Conservation (phyloP, 768 basidiomycete species). For the Lyophyllum semitale region DNA sequence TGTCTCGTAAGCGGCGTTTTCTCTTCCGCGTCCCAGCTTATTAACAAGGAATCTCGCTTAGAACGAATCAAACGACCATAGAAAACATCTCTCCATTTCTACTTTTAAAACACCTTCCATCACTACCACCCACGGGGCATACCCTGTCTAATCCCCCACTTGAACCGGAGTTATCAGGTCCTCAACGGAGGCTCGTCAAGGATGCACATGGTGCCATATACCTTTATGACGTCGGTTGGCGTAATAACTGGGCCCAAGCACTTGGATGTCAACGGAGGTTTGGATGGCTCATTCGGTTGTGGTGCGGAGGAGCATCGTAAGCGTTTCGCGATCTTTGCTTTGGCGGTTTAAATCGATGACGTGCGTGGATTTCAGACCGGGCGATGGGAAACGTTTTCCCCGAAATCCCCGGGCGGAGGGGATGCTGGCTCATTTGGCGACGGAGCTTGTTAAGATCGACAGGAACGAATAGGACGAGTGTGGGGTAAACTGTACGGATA, state of each 20-base stretch:
- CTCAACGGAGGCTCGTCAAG: slow-evolving; percentile 66
- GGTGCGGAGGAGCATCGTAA: slow-evolving; percentile 68
- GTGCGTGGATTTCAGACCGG: slow-evolving; percentile 39
- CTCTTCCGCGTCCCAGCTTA: background rate
- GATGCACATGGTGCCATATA: slow-evolving; percentile 61
- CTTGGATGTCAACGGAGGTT: slow-evolving; percentile 57
- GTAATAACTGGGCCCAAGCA: slow-evolving; percentile 67
- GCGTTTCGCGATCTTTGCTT: slow-evolving; percentile 22
- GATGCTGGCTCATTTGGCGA: slow-evolving; percentile 65
- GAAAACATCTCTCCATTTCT: slow-evolving; percentile 77
- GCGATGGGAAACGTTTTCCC: slow-evolving; percentile 70
- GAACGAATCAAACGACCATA: slow-evolving; percentile 86
- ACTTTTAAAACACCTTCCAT: slow-evolving; percentile 70
- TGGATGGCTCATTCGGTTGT: slow-evolving; percentile 55
- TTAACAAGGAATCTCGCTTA: slow-evolving; percentile 25
- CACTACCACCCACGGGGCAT: slow-evolving; percentile 51
- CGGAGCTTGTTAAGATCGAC: slow-evolving; percentile 60
- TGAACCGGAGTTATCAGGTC: slow-evolving; percentile 68
- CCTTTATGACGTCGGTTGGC: slow-evolving; percentile 76
- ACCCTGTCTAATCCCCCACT: slow-evolving; percentile 67
- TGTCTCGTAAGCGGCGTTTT: slow-evolving; percentile 53
- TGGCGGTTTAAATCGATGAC: background rate
- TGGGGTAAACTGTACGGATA: too few species aligned
- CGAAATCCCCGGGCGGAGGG: slow-evolving; percentile 69
- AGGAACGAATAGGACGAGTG: slow-evolving; percentile 31